Evolutionary conservation across 768 basidiomycete genomes (phyloP), one percentile per base, ranked within the genome.

Genomic region (Suillus fuscotomentosus): DNA sequence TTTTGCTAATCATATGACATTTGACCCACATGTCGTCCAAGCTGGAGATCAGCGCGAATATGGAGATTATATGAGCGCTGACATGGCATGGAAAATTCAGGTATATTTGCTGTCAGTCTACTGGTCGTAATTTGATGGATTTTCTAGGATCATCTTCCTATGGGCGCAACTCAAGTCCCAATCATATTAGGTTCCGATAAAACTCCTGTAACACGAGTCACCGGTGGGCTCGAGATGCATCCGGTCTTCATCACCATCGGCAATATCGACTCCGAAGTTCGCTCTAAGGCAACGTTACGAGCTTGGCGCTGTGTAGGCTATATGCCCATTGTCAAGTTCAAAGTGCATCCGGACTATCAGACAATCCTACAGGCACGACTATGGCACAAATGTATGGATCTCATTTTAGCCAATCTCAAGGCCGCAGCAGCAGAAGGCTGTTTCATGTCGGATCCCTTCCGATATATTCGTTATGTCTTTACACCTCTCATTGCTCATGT

Each of bases 111-210:
- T 41, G 11, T 14, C 22, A 72, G 48, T 70, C 1, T 77, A 72
- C 60, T 78, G 75, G 53, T 78, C 76, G 38, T 42, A 7, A 17
- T 5, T 42, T 7, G 5, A 17, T 39, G 38, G 10, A 17, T 27
- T 42, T 79, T 79, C 42, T 45, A 69, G 71, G 59, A 60, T 2
- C 34, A 67, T 50, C 47, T 75, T n/a, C 72, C 70, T 5, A 13
- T 48, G 4, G 75, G 73, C 0, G 64, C 69, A 1, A 77, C 75
- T 3, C 63, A 78, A 13, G 64, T 77, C 3, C 74, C 76, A 5
- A 66, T 69, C 3, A 69, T 78, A 20, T 56, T 71, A 1, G 72
- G 72, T 11, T 74, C 74, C 1, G 73, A 79, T 60, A 79, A 79
- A 61, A 77, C 78, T 14, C 70, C 67, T 59, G 71, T 79, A 15